These are phyloP conservation scores for Globisporangium yorkense DNA, from an alignment of 352 stramenopile species.

Conservation along the genomic window DNA sequence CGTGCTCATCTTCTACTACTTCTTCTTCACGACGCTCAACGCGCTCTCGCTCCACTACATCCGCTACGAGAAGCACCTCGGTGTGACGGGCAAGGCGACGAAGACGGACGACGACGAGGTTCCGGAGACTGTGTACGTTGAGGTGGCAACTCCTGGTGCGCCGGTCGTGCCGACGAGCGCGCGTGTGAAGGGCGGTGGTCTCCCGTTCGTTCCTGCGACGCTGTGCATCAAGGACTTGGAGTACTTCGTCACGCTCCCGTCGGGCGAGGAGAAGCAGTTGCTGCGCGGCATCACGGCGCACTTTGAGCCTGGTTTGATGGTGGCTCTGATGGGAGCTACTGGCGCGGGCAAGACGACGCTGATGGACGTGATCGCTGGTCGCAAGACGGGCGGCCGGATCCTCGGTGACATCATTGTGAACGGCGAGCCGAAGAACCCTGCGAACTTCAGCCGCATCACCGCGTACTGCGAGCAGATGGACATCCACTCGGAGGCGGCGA, in stretches of 20 bases:
- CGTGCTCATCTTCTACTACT: conserved; percentile 31
- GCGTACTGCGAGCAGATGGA: conserved; percentile 85
- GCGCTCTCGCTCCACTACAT: conserved; percentile 30
- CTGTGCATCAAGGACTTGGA: conserved; percentile 24
- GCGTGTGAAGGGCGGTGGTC: not conserved
- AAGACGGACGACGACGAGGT: conserved; percentile 1
- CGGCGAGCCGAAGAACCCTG: conserved; percentile 40
- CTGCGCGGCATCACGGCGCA: conserved; percentile 31
- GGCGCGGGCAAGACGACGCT: conserved; percentile 57
- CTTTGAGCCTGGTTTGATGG: conserved; percentile 41
- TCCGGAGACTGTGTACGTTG: not conserved
- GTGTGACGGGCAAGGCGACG: not conserved
- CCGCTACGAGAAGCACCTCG: conserved; percentile 22
- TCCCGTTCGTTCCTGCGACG: conserved; percentile 21
- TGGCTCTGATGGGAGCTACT: conserved; percentile 58
- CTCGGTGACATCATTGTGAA: conserved; percentile 82
- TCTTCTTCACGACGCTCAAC: conserved; percentile 37
- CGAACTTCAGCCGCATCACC: conserved; percentile 42
- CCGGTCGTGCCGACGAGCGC: conserved; percentile 3
- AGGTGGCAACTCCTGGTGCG: not conserved
- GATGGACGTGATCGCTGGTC: conserved; percentile 43
- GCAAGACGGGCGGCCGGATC: conserved; percentile 47
- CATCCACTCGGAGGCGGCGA: conserved; percentile 73
- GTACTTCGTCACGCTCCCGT: conserved; percentile 42
- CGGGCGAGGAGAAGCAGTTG: conserved; percentile 25